Conservation (phyloP, 148 eudicot genomes). For the Agrostemma githago region DNA sequence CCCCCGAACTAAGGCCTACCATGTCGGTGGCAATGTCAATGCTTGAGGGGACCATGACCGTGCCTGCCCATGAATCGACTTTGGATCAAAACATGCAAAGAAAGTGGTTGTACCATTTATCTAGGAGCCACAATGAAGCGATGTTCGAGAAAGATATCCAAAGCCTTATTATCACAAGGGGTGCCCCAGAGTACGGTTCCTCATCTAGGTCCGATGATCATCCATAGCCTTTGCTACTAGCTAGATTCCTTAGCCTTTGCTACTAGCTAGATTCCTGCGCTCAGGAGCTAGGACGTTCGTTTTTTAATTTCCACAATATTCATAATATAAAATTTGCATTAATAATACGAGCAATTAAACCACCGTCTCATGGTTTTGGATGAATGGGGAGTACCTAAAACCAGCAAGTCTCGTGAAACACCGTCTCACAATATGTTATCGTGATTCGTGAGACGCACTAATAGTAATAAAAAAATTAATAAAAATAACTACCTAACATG, state of each 20-base stretch:
- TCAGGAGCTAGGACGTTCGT: no score
- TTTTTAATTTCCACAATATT: no score
- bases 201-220: neutral
- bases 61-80: neutral
- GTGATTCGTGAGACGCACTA: no score
- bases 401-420: no score
- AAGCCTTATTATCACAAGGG: slow-evolving; percentile 8
- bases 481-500: no score
- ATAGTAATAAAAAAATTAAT: no score
- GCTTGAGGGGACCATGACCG: slow-evolving; percentile 26
- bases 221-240: neutral
- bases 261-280: neutral
- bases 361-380: no score
- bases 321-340: no score
- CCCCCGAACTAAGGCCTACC: slow-evolving; percentile 42
- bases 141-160: slow-evolving; percentile 8
- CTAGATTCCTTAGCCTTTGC: no score
- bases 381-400: no score
- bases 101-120: neutral
- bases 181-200: neutral
- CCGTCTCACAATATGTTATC: no score
- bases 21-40: slow-evolving; percentile 36
- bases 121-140: neutral
- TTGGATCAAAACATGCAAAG: slow-evolving; percentile 11
- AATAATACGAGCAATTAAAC: no score